Conservation (phyloP, 2,329 filamentous ascomycete species). For the Phoma sp. region DNA sequence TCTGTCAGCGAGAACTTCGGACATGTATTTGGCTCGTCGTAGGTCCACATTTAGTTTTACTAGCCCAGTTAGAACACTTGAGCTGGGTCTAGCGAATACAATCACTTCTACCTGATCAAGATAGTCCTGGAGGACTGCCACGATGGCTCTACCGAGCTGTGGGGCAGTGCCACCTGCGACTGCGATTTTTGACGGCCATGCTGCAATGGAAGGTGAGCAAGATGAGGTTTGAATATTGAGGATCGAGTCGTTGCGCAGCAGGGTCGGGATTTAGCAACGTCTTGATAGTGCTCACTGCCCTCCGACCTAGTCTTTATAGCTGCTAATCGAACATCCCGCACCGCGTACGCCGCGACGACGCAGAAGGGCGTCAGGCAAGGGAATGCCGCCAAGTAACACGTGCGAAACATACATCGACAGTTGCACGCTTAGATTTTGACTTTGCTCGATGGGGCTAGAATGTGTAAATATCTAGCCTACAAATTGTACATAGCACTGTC, state of each 20-base stretch:
- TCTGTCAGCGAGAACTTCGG: not conserved
- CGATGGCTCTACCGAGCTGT: constrained; percentile 33
- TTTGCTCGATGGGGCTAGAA: not conserved
- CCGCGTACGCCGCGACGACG: not conserved
- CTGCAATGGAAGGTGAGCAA: not conserved
- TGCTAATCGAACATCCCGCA: not conserved
- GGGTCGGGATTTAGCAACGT: not conserved
- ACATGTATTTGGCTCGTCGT: not conserved
- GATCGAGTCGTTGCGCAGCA: not conserved
- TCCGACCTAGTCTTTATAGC: not conserved
- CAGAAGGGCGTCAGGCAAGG: not conserved
- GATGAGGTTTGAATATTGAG: too few species aligned
- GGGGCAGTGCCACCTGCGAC: constrained; percentile 39
- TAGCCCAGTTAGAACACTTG: constrained; percentile 14
- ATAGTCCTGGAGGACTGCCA: constrained; percentile 29
- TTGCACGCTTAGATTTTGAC: not conserved
- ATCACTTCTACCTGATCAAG: constrained; percentile 31
- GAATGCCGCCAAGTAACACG: not conserved
- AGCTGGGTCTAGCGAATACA: constrained; percentile 38
- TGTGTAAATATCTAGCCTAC: not conserved
- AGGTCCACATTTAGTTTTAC: not conserved
- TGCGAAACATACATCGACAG: not conserved
- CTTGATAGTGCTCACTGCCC: not conserved
- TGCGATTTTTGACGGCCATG: constrained; percentile 19
- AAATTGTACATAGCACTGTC: not conserved